Evolutionary conservation across 352 stramenopile species (phyloP).

Genomic region (Phytopythium vexans): DNA sequence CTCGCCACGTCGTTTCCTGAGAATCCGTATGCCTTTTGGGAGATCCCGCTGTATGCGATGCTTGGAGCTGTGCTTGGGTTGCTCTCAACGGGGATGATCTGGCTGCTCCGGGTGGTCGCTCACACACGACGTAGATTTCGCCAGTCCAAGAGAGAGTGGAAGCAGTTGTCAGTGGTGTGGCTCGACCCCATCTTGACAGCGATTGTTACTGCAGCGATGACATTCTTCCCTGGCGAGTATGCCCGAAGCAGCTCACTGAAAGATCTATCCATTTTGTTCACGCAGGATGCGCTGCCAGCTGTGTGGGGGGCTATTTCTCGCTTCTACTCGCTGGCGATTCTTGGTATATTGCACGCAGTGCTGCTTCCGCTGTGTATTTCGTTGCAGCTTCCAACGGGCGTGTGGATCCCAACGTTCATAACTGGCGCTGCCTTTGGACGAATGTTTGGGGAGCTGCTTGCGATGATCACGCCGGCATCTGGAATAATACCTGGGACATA

Average conservation of each 20-base stretch:
- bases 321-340: conserved; percentile 54
- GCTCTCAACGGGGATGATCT: conserved; percentile 53
- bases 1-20: conserved; percentile 46
- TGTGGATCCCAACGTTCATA: conserved; percentile 87
- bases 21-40: conserved; percentile 61
- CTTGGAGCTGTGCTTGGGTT: conserved; percentile 61
- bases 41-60: conserved; percentile 66
- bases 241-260: conserved; percentile 46
- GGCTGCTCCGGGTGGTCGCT: conserved; percentile 53
- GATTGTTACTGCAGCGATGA: conserved; percentile 57
- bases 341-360: conserved; percentile 52
- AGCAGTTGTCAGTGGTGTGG: conserved; percentile 54
- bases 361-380: conserved; percentile 82
- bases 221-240: conserved; percentile 74
- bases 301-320: conserved; percentile 57
- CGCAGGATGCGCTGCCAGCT: conserved; percentile 32
- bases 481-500: conserved; percentile 58
- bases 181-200: conserved; percentile 64
- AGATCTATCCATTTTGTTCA: conserved; percentile 67
- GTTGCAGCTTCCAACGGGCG: conserved; percentile 73
- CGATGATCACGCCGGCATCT: conserved; percentile 19
- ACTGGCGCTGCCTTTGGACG: conserved; percentile 75
- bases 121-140: conserved; percentile 27
- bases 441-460: conserved; percentile 67
- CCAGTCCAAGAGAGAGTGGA: conserved; percentile 44